Evolutionary conservation across 768 basidiomycete species (phyloP).

Genomic region (Suillus hirtellus): DNA sequence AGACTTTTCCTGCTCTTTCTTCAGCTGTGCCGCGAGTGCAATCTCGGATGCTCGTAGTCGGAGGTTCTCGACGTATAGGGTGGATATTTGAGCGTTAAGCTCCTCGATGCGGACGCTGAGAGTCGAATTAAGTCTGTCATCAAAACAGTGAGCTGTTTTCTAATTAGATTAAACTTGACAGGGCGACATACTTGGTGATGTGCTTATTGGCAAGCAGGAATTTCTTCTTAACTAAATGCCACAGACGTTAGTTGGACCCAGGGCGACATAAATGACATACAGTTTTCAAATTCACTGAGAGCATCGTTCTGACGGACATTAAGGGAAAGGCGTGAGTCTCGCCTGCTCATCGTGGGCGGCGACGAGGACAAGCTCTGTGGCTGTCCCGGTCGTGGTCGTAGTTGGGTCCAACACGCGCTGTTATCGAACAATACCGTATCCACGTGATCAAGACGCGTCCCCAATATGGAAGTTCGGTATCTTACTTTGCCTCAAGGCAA

Average conservation of each 20-base stretch:
- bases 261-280: slow-evolving; percentile 46
- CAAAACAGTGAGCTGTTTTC: slow-evolving; percentile 7
- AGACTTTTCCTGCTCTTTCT: slow-evolving; percentile 78
- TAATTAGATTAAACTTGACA: slow-evolving; percentile 6
- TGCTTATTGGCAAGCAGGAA: slow-evolving; percentile 89
- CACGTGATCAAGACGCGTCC: slow-evolving; percentile 32
- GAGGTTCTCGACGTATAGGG: slow-evolving; percentile 82
- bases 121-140: slow-evolving; percentile 87
- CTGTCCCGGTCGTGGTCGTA: slow-evolving; percentile 21
- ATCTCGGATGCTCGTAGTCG: slow-evolving; percentile 81
- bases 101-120: slow-evolving; percentile 84
- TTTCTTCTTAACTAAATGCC: slow-evolving; percentile 83
- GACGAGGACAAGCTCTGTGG: slow-evolving; percentile 21
- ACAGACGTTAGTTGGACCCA: slow-evolving; percentile 25
- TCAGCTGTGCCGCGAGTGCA: slow-evolving; percentile 70
- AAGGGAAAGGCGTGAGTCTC: slow-evolving; percentile 46
- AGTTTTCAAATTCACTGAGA: slow-evolving; percentile 81
- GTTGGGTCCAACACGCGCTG: slow-evolving; percentile 32
- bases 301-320: slow-evolving; percentile 74
- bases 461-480: slow-evolving; percentile 15
- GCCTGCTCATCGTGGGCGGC: slow-evolving; percentile 33
- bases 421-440: slow-evolving; percentile 33
- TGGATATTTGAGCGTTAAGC: slow-evolving; percentile 78
- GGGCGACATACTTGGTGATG: slow-evolving; percentile 71
- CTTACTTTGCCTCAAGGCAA: slow-evolving; percentile 29